A percentile compares a stretch with the other conserved stretches of the same genome.
Evolutionary conservation across 306 rosid genomes (phyloP).

Genomic region (Herpetospermum pedunculosum): DNA sequence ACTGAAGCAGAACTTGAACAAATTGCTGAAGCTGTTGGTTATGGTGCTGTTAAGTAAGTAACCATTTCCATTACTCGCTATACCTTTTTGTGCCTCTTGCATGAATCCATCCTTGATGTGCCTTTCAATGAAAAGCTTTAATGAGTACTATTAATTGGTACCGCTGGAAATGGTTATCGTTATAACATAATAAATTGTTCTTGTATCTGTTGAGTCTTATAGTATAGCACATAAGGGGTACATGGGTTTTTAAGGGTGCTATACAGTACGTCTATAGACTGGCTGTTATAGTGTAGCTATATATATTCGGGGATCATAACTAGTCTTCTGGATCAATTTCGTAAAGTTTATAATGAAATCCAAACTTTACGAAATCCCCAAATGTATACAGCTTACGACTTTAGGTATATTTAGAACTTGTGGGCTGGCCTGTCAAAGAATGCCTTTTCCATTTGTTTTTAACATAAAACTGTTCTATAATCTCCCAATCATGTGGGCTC

Average conservation of each 20-base stretch:
- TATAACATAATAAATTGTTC: background rate
- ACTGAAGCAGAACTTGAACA: slow-evolving; percentile 64
- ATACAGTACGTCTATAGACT: background rate
- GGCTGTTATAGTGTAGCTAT: background rate
- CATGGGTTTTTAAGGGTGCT: background rate
- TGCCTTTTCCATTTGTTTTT: background rate
- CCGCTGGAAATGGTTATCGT: background rate
- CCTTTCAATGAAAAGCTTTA: background rate
- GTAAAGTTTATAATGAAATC: too few species aligned
- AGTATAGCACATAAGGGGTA: background rate
- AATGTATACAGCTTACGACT: too few species aligned
- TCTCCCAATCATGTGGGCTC: background rate
- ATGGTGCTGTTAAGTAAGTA: slow-evolving; percentile 93
- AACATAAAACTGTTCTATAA: background rate
- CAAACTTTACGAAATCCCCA: too few species aligned
- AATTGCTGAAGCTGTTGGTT: slow-evolving; percentile 75
- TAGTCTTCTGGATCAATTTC: background rate
- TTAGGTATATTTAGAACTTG: background rate
- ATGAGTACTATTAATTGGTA: background rate
- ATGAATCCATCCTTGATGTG: background rate
- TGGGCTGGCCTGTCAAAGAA: background rate
- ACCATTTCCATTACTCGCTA: slow-evolving; percentile 3
- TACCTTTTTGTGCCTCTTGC: background rate
- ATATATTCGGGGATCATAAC: background rate
- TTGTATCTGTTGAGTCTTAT: background rate